Evolutionary conservation across 345 rosid genomes (phyloP), one percentile per base, ranked within the genome.

Genomic region (Atalantia buxifolia): DNA sequence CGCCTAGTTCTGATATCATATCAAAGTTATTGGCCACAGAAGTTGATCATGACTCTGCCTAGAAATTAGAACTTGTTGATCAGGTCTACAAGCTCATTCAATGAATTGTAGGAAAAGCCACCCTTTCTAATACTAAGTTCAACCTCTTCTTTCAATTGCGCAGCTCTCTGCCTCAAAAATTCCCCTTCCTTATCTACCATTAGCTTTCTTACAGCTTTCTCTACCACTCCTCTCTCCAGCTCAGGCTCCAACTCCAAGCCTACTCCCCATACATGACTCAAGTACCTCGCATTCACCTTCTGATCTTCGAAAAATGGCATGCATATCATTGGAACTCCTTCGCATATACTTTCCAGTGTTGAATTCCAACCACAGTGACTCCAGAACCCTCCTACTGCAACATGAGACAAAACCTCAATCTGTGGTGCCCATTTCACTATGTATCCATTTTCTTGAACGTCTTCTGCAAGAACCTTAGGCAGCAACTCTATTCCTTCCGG

Each of bases 361-460:
- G 77, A 60, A 38, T 74, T 74, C 77, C 77, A 74, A 36, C 77
- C 77, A 40, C 77, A 74, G 6, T 74, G 77, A 18, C 56, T 74
- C 77, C 77, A 74, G 31, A 61, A 60, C 56, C 77, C 68, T 74
- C 77, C 77, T 3, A 74, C 57, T 0, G 77, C 36, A 36, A 30
- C 8, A 18, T 74, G 67, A 1, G 67, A 65, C 50, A 74, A 40
- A 22, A 60, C 76, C 42, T 60, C 22, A 19, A 7, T 60, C 59
- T 73, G 67, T 1, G 67, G 76, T 60, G 67, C 56, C 76, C 76
- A 73, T 59, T 59, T 73, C 36, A 73, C 76, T 0, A 25, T 73
- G 76, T 18, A 59, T 3, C 76, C 76, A 60, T 42, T 59, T 35
- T 16, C 36, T 35, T 35, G 35, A n/a, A 73, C 25, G 1, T 2